A percentile compares a stretch with the other conserved stretches of the same genome.
Conservation (phyloP, 2,329 filamentous ascomycete species). For the Fonsecaea nubica region DNA sequence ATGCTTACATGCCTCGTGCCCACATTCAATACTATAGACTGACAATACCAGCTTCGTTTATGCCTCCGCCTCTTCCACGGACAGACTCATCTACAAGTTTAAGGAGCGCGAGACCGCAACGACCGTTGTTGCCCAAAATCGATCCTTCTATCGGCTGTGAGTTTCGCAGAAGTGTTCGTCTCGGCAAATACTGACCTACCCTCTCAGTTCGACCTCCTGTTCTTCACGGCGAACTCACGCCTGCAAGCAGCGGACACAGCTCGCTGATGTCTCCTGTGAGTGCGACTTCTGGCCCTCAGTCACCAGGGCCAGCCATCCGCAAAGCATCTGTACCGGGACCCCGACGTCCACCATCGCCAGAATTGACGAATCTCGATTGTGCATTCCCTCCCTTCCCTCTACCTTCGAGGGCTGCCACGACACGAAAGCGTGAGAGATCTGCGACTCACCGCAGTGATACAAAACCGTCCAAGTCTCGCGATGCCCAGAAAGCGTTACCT, state of each 20-base stretch:
- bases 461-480: constrained; percentile 37
- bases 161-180: constrained; percentile 13
- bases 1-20: constrained; percentile 39
- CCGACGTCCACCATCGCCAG: constrained; percentile 52
- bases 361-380: constrained; percentile 57
- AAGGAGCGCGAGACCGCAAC: constrained; percentile 20
- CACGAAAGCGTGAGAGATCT: constrained; percentile 28
- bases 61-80: constrained; percentile 28
- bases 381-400: constrained; percentile 62
- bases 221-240: constrained; percentile 61
- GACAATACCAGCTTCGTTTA: constrained; percentile 20
- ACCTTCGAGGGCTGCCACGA: constrained; percentile 43
- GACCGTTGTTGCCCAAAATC: constrained; percentile 35
- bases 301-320: constrained; percentile 48
- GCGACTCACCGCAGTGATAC: constrained; percentile 26
- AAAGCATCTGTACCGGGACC: constrained; percentile 51
- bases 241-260: constrained; percentile 65
- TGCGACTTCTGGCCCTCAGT: constrained; percentile 56
- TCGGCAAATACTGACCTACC: constrained; percentile 12
- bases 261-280: constrained; percentile 70
- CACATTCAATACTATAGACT: constrained; percentile 22
- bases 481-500: constrained; percentile 14
- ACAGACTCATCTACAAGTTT: constrained; percentile 28
- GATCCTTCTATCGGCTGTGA: constrained; percentile 31
- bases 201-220: constrained; percentile 18